Base-by-base conservation (phyloP, 1,284 basidiomycete species). In the Trichosporon sp. region DNA sequence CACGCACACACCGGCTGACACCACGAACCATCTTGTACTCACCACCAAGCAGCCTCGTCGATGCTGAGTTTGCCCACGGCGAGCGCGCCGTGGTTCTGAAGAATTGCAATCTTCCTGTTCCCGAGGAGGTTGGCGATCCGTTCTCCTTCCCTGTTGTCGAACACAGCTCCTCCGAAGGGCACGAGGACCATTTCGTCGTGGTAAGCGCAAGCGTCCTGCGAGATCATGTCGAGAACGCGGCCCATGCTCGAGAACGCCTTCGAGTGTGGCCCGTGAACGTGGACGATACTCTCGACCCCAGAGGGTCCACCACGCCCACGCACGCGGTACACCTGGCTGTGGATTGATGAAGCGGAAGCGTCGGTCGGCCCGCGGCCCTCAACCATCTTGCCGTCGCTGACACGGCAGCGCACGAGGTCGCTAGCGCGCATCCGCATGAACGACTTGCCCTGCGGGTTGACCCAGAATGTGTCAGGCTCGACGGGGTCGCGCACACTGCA, bases 11-110 rank as follows among this genome's bases (percentile, higher is more conserved):
- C 37, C 19, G 11, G 32, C 16, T 58, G 37, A 31, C 25, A 40
- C 25, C 16, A 8, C 9, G 2, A 25, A 23, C 11, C 7, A 23
- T 16, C 59, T 44, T 19, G 21, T n/a, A 69, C 75, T 67, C 62
- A 74, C 76, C 76, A 78, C 75, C 75, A 78, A 4, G 74, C 73
- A 3, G 76, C 76, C 60, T 78, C 76, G 58, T 78, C 75, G n/a
- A 77, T 76, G 8, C 64, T 67, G 44, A 73, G 64, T 46, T 62
- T 68, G 19, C 76, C 76, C 19, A 78, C 62, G 7, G 70, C 68
- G 33, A 78, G 29, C 31, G 69, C 65, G 1, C 76, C 76, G 67
- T 78, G 76, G 64, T 75, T 77, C 60, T 78, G 76, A 21, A 78
- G 67, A 16, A 78, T 70, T 9, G 71, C 76, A 19, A 78, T 69